A percentile compares a stretch with the other conserved stretches of the same genome.
Conservation (phyloP, 2,329 filamentous ascomycete genomes). For the Pseudopithomyces maydicus region DNA sequence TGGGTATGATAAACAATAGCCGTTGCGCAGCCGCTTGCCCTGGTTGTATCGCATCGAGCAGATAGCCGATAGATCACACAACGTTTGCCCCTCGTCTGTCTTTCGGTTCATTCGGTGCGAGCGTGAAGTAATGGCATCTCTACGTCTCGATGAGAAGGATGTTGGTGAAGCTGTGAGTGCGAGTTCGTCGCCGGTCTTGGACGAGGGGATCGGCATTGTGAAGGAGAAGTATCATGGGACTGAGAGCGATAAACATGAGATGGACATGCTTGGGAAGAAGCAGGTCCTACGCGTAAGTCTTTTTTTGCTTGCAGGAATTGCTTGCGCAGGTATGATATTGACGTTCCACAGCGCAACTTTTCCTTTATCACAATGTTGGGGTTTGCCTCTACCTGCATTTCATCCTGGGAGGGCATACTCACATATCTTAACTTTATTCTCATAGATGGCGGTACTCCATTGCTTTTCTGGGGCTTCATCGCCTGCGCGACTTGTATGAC, state of each 20-base stretch:
- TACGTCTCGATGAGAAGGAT: background rate
- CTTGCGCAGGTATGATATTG: background rate
- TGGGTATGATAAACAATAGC: background rate
- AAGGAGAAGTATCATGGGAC: constrained; percentile 3
- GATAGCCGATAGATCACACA: too few species aligned
- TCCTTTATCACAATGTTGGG: constrained; percentile 17
- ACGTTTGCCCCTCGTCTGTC: too few species aligned
- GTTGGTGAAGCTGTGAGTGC: background rate
- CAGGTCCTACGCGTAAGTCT: constrained; percentile 6
- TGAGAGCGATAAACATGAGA: constrained; percentile 2
- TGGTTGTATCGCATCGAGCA: background rate
- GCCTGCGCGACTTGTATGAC: constrained; percentile 28
- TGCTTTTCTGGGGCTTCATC: constrained; percentile 40
- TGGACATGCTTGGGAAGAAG: constrained; percentile 7
- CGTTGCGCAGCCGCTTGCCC: background rate
- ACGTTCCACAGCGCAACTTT: constrained; percentile 4
- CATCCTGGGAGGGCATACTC: constrained; percentile 22
- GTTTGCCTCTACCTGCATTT: constrained; percentile 20
- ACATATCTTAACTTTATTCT: constrained; percentile 15
- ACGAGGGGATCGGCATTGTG: background rate
- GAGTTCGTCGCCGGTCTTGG: background rate
- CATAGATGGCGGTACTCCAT: constrained; percentile 34
- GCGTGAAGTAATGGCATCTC: background rate
- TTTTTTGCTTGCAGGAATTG: background rate
- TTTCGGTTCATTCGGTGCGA: too few species aligned